phyloP scores from a whole-genome alignment of 345 rosid genomes.

The Syzygium grande region DNA sequence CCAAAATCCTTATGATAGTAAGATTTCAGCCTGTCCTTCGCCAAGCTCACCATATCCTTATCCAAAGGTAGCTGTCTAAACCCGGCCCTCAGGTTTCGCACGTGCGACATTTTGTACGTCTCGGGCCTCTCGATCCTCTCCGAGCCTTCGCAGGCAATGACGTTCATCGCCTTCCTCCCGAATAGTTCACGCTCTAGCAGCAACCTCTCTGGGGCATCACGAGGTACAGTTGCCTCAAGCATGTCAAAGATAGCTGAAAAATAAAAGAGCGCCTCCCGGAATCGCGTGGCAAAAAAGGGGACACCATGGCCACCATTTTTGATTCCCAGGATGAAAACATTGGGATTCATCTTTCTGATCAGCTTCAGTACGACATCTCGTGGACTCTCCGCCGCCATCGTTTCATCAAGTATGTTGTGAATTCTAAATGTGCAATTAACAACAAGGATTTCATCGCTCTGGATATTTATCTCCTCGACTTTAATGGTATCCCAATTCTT shows the following conservation, averaged over 20 bases:
- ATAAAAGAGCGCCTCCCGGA: conserved; percentile 49
- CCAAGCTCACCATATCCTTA: conserved; percentile 12
- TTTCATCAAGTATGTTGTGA: conserved; percentile 43
- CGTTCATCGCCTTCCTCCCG: conserved; percentile 42
- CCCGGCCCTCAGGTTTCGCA: conserved; percentile 22
- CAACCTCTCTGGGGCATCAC: conserved; percentile 35
- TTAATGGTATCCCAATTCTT: conserved; percentile 50
- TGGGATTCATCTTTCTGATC: conserved; percentile 35
- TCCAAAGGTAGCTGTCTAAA: conserved; percentile 28
- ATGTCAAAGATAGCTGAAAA: conserved; percentile 49
- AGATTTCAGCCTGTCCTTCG: conserved; percentile 19
- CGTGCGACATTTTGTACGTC: conserved; percentile 29
- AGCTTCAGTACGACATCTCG: conserved; percentile 36
- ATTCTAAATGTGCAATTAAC: conserved; percentile 30
- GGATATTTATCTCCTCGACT: conserved; percentile 36
- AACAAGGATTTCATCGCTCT: conserved; percentile 26
- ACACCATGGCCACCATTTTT: conserved; percentile 37
- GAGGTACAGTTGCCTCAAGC: conserved; percentile 35
- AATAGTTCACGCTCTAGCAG: conserved; percentile 30
- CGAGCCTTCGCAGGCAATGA: conserved; percentile 48
- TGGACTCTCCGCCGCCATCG: conserved; percentile 26
- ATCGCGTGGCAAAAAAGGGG: conserved; percentile 44
- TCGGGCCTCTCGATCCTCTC: conserved; percentile 56
- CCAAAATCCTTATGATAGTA: conserved; percentile 27
- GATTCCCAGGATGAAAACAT: conserved; percentile 27